Conservation (phyloP, 768 basidiomycete genomes). For the Tylopilus vinaceipallidus region DNA sequence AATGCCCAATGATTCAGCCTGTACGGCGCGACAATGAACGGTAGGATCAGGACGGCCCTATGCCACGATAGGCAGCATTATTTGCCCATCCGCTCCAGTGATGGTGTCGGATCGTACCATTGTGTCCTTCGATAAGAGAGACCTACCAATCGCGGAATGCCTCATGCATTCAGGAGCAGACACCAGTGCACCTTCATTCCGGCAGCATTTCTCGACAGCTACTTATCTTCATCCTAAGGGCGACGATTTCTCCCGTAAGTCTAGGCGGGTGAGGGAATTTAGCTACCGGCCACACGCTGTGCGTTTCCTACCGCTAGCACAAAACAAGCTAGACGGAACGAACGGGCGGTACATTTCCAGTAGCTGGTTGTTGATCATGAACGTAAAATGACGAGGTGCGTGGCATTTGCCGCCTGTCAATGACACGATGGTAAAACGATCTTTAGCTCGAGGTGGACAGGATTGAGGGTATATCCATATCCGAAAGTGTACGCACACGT, state of each 20-base stretch:
- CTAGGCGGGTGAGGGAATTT: constrained; percentile 16
- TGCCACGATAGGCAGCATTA: neutral
- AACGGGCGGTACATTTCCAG: neutral
- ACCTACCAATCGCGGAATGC: constrained; percentile 27
- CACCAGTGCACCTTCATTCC: constrained; percentile 12
- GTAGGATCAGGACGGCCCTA: neutral
- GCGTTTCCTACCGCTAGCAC: neutral
- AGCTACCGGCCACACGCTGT: constrained; percentile 14
- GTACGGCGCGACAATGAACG: neutral
- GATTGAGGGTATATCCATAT: neutral
- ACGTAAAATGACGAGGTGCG: neutral
- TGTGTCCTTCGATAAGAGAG: constrained; percentile 7
- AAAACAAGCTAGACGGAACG: neutral
- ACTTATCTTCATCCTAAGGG: constrained; percentile 8
- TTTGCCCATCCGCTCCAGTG: neutral
- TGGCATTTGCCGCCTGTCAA: constrained; percentile 10
- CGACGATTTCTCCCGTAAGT: neutral
- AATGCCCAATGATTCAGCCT: neutral
- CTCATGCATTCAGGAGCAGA: constrained; percentile 8
- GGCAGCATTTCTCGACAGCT: constrained; percentile 12
- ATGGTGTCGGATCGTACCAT: constrained; percentile 1
- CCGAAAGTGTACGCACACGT: neutral
- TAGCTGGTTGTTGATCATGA: neutral
- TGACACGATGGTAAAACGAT: neutral
- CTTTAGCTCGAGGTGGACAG: neutral